Evolutionary conservation across 768 basidiomycete genomes (phyloP).

Genomic region (Rhizopogon rudus): DNA sequence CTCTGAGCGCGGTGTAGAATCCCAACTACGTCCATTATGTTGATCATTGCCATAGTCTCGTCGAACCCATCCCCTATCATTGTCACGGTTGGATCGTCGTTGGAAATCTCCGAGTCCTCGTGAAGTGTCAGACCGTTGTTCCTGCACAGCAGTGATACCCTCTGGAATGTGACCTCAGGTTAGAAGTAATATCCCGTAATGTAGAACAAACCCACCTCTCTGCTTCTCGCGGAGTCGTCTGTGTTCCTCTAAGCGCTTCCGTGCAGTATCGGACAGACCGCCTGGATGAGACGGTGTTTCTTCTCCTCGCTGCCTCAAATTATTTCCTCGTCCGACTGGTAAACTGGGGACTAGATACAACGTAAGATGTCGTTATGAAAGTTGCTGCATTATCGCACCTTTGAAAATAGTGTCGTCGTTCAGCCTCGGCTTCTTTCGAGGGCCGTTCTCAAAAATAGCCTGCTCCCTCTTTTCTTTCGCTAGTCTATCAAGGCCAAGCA

Average conservation of each 20-base stretch:
- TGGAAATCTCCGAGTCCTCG: conserved; percentile 92
- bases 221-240: conserved; percentile 66
- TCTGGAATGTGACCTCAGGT: conserved; percentile 35
- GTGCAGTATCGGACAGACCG: conserved; percentile 75
- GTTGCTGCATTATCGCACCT: conserved; percentile 42
- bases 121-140: conserved; percentile 51
- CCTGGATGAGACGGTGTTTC: conserved; percentile 94
- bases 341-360: conserved; percentile 63
- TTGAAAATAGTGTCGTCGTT: conserved; percentile 78
- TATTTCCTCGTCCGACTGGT: conserved; percentile 52
- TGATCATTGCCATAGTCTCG: conserved; percentile 31
- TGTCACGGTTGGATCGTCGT: conserved; percentile 80
- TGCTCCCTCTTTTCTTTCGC: conserved; percentile 84
- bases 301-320: conserved; percentile 69
- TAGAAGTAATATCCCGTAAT: background rate
- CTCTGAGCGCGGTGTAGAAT: conserved; percentile 59
- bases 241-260: conserved; percentile 72
- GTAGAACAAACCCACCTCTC: conserved; percentile 38
- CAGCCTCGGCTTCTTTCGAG: conserved; percentile 60
- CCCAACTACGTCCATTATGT: conserved; percentile 39
- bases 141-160: conserved; percentile 62
- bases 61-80: conserved; percentile 46
- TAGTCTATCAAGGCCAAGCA: conserved; percentile 83
- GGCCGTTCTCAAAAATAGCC: conserved; percentile 36
- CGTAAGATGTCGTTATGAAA: background rate